Evolutionary conservation across 2,329 filamentous ascomycete species (phyloP), one percentile per base, ranked within the genome.

Genomic region (Ophiostoma sp.): DNA sequence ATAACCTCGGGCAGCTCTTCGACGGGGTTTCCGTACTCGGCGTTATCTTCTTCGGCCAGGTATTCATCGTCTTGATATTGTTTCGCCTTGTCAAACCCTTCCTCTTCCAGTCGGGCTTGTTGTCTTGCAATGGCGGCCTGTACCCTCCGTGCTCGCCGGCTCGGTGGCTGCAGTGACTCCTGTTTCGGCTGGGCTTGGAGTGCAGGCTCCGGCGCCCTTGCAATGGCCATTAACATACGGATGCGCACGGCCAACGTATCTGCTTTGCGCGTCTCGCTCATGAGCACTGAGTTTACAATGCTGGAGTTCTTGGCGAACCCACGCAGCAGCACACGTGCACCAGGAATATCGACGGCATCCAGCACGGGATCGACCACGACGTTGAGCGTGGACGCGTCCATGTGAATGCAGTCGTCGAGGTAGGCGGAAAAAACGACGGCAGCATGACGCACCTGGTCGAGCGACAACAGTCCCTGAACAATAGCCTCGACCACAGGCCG

Each of bases 391-490:
- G 80, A 79, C 61, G 83, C 81, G 74, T 84, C 78, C 73, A 83
- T 81, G 17, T 83, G 79, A 74, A 78, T 82, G 6, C 82, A 57
- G 69, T 81, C 77, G 57, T 79, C 77, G 55, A 87, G 77, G 57
- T 81, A 83, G 0, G 81, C 78, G 50, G 82, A 77, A 52, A 87
- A 82, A 15, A 87, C 80, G 2, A 78, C 77, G 19, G 82, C 83
- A 2, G 86, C 86, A 48, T 86, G 81, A 15, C 82, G 81, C 39
- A 85, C 80, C 52, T 84, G 80, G 73, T 81, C 82, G 57, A 88
- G 85, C 52, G 84, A 81, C 11, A 89, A 78, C 69, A 89, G 81
- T 1, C 86, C 85, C 52, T 81, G 77, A 31, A 89, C 80, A 2
- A 88, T 80, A 68, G 82, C 80, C 74, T 88, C 83, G 11, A 85